Evolutionary conservation across 495 filamentous ascomycete genomes (phyloP).

Genomic region (Cudoniella acicularis): DNA sequence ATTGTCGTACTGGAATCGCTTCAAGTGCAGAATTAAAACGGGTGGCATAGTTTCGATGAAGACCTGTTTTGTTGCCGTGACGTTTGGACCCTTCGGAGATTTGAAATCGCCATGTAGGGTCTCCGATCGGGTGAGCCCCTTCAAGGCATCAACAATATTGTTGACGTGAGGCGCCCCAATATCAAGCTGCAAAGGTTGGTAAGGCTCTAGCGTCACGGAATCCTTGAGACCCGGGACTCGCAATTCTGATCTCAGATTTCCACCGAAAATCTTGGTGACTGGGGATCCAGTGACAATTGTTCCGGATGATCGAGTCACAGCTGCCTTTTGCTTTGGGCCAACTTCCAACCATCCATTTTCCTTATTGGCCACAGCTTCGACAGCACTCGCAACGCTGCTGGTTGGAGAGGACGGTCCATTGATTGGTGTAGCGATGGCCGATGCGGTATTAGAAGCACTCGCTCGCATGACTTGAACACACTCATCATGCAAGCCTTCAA

Average conservation of each 20-base stretch:
- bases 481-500: constrained; percentile 92
- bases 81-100: constrained; percentile 70
- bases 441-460: constrained; percentile 35
- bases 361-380: constrained; percentile 24
- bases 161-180: constrained; percentile 81
- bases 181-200: constrained; percentile 91
- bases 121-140: constrained; percentile 77
- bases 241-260: constrained; percentile 85
- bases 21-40: constrained; percentile 90
- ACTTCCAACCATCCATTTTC: constrained; percentile 86
- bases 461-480: constrained; percentile 71
- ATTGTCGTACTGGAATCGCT: constrained; percentile 94
- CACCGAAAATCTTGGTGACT: constrained; percentile 91
- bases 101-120: constrained; percentile 84
- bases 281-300: constrained; percentile 65
- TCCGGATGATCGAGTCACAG: constrained; percentile 85
- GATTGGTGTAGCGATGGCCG: constrained; percentile 37
- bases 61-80: constrained; percentile 84
- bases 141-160: constrained; percentile 89
- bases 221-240: constrained; percentile 81
- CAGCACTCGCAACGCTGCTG: constrained; percentile 23
- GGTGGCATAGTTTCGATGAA: constrained; percentile 92
- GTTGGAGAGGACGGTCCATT: constrained; percentile 32
- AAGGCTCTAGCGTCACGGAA: constrained; percentile 88
- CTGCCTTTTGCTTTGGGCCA: constrained; percentile 82